Conservation (phyloP, 257 asterid species). For the Ocimum tenuiflorum region DNA sequence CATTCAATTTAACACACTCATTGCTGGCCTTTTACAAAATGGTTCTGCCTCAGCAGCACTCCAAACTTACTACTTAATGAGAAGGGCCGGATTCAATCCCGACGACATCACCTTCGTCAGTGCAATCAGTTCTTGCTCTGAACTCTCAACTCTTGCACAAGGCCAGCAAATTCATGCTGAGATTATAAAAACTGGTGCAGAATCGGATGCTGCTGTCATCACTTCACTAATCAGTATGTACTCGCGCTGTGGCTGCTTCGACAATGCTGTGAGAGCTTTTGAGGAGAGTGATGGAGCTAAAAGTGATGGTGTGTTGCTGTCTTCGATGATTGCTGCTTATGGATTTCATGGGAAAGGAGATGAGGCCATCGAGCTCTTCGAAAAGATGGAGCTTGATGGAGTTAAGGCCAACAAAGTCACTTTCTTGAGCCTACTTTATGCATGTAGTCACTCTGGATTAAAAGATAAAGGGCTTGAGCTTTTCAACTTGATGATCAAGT, state of each 20-base stretch:
- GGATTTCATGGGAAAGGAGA: slow-evolving; percentile 87
- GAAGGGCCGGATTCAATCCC: slow-evolving; percentile 46
- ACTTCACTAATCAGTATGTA: slow-evolving; percentile 86
- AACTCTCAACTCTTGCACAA: slow-evolving; percentile 72
- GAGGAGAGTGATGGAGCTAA: slow-evolving; percentile 39
- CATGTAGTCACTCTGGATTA: slow-evolving; percentile 85
- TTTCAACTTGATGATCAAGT: slow-evolving; percentile 51
- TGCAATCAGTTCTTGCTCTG: slow-evolving; percentile 66
- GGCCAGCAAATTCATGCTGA: slow-evolving; percentile 92
- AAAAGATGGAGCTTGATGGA: slow-evolving; percentile 51
- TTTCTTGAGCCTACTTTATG: slow-evolving; percentile 73
- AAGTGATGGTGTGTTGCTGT: slow-evolving; percentile 61
- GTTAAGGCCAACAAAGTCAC: slow-evolving; percentile 53
- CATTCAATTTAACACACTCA: slow-evolving; percentile 62
- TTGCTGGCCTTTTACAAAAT: slow-evolving; percentile 77
- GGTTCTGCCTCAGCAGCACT: slow-evolving; percentile 55
- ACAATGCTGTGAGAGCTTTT: slow-evolving; percentile 59
- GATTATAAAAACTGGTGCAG: slow-evolving; percentile 55
- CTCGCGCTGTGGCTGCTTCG: slow-evolving; percentile 78
- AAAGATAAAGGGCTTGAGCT: slow-evolving; percentile 63
- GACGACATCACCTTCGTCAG: slow-evolving; percentile 81
- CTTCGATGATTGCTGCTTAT: slow-evolving; percentile 82
- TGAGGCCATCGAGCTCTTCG: slow-evolving; percentile 52
- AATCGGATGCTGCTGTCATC: slow-evolving; percentile 44
- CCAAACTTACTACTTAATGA: slow-evolving; percentile 55